These are phyloP conservation scores for Boeremia exigua DNA, from an alignment of 2,329 filamentous ascomycete species.

Conservation along the genomic window DNA sequence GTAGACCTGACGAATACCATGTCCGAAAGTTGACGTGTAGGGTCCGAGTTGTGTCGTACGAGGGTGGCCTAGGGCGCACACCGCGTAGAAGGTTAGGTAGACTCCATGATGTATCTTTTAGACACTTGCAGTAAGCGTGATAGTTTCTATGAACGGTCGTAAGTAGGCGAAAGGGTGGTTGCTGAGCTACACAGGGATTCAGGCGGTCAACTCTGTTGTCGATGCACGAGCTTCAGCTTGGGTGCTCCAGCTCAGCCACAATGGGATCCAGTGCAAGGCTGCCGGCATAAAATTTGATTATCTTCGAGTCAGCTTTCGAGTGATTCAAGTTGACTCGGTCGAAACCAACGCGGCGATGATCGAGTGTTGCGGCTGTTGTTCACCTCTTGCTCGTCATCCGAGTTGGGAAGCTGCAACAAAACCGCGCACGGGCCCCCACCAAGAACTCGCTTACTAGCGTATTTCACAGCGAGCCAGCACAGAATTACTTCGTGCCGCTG, in stretches of 20 bases:
- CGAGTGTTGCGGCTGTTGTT: neutral
- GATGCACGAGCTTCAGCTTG: no score
- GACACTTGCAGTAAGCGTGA: no score
- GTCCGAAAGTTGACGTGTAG: neutral
- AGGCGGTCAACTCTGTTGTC: no score
- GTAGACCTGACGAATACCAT: neutral
- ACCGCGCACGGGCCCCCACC: neutral
- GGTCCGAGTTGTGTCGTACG: neutral
- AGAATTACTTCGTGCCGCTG: neutral
- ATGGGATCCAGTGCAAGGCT: neutral
- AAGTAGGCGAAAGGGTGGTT: no score
- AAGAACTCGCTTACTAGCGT: conserved; percentile 16
- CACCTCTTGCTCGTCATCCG: neutral
- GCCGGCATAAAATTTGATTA: no score
- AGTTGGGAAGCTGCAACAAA: neutral
- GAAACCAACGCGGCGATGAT: no score
- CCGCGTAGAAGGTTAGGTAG: neutral
- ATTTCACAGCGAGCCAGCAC: conserved; percentile 3
- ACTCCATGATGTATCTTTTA: no score
- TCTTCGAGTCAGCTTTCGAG: no score
- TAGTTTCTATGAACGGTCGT: no score
- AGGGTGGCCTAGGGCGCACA: neutral
- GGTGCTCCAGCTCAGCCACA: neutral
- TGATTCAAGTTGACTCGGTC: no score
- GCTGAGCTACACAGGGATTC: no score